Evolutionary conservation across 2,329 filamentous ascomycete species (phyloP).

Genomic region (Alternaria atra): DNA sequence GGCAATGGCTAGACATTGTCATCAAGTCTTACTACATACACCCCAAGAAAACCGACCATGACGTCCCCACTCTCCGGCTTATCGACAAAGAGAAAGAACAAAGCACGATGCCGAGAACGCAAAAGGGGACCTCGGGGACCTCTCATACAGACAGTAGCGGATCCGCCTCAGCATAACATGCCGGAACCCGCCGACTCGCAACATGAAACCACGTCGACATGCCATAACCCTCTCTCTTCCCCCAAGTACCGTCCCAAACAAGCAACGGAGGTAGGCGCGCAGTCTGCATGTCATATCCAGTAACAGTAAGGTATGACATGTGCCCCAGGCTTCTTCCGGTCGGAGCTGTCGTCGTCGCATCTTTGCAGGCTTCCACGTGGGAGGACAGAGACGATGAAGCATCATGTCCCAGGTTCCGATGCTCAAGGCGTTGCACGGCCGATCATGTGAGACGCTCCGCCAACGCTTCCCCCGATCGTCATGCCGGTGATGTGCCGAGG

Average conservation of each 20-base stretch:
- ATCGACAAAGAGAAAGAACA: background rate
- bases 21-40: background rate
- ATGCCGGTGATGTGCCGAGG: conserved; percentile 7
- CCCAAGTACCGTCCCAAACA: background rate
- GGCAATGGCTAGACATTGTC: background rate
- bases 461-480: background rate
- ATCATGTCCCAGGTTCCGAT: background rate
- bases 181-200: background rate
- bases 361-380: background rate
- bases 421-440: background rate
- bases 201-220: background rate
- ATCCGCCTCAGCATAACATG: background rate
- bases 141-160: background rate
- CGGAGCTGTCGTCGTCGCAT: no score
- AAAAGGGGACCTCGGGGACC: background rate
- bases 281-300: background rate
- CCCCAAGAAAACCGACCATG: background rate
- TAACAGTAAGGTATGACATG: background rate
- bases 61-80: background rate
- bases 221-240: background rate
- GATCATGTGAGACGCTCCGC: background rate
- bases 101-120: background rate
- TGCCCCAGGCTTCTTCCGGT: background rate
- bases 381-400: no score
- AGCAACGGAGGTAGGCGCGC: background rate